These are phyloP conservation scores for Claviceps africana DNA, from an alignment of 2,329 filamentous ascomycete species.

Conservation along the genomic window DNA sequence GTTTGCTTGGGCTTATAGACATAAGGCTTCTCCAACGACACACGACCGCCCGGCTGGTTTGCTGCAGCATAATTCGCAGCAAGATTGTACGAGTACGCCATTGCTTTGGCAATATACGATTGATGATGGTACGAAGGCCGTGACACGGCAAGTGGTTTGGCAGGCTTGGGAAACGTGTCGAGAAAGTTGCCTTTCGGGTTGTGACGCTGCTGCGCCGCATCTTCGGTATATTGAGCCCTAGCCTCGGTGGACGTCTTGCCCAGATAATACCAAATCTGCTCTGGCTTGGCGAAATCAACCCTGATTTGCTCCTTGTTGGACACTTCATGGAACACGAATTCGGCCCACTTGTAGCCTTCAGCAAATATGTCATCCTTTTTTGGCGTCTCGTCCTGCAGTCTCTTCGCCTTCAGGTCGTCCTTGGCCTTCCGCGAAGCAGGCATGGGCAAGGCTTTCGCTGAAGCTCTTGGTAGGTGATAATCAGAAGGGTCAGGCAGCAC, in stretches of 20 bases:
- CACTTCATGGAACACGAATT: constrained; percentile 56
- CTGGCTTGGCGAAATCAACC: constrained; percentile 56
- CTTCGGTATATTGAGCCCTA: constrained; percentile 79
- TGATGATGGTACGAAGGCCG: constrained; percentile 9
- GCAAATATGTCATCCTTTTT: constrained; percentile 52
- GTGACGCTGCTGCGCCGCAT: constrained; percentile 44
- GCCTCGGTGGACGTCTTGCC: constrained; percentile 78
- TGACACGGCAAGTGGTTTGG: constrained; percentile 21
- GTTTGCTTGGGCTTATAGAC: constrained; percentile 36
- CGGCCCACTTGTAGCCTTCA: constrained; percentile 60
- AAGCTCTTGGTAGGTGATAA: constrained; percentile 60
- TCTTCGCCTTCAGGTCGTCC: constrained; percentile 54
- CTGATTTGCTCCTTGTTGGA: constrained; percentile 48
- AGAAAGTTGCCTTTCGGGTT: constrained; percentile 60
- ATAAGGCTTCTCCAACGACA: constrained; percentile 33
- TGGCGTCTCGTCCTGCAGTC: constrained; percentile 46
- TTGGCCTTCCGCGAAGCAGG: constrained; percentile 48
- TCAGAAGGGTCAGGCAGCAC: constrained; percentile 58
- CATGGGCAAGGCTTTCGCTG: constrained; percentile 56
- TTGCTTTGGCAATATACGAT: constrained; percentile 8
- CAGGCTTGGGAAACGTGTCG: constrained; percentile 48
- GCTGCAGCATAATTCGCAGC: constrained; percentile 1
- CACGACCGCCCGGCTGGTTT: neutral
- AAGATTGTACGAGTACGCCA: constrained; percentile 5
- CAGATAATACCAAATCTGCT: constrained; percentile 81